Evolutionary conservation across 495 filamentous ascomycete genomes (phyloP).

Genomic region (Talaromyces liani): DNA sequence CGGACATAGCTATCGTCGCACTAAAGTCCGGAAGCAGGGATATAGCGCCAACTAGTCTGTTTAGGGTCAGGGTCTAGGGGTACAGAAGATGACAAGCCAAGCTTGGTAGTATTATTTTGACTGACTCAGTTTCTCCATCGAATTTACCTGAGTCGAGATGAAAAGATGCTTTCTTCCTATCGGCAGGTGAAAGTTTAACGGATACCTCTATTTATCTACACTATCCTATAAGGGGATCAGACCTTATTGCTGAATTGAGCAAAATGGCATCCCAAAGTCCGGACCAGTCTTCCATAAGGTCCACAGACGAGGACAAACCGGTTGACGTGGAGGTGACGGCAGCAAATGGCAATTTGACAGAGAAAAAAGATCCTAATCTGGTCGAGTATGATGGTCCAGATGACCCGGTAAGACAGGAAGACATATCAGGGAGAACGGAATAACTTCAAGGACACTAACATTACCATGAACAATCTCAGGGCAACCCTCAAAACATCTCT

Average conservation of each 20-base stretch:
- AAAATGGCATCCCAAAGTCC: not conserved
- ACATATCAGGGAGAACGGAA: not conserved
- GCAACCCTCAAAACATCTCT: not conserved
- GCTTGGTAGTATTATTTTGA: not conserved
- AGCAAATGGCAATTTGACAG: not conserved
- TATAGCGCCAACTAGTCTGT: not conserved
- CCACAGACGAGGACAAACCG: not conserved
- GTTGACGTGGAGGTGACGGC: not conserved
- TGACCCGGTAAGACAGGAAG: too few species aligned
- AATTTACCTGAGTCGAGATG: not conserved
- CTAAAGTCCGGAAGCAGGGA: not conserved
- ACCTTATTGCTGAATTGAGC: not conserved
- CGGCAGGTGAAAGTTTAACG: not conserved
- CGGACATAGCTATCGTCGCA: not conserved
- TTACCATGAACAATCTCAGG: not conserved
- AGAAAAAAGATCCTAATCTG: not conserved
- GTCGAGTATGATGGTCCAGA: too few species aligned
- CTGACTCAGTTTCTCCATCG: not conserved
- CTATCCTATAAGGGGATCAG: not conserved
- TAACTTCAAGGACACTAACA: not conserved
- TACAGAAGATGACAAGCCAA: not conserved
- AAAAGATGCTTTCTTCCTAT: not conserved
- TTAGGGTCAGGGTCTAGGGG: not conserved
- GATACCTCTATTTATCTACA: not conserved
- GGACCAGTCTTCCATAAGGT: not conserved